A percentile compares a stretch with the other conserved stretches of the same genome.
These are phyloP conservation scores for Scenedesmus sp. DNA, from an alignment of 163 green algal genomes.

Conservation along the genomic window DNA sequence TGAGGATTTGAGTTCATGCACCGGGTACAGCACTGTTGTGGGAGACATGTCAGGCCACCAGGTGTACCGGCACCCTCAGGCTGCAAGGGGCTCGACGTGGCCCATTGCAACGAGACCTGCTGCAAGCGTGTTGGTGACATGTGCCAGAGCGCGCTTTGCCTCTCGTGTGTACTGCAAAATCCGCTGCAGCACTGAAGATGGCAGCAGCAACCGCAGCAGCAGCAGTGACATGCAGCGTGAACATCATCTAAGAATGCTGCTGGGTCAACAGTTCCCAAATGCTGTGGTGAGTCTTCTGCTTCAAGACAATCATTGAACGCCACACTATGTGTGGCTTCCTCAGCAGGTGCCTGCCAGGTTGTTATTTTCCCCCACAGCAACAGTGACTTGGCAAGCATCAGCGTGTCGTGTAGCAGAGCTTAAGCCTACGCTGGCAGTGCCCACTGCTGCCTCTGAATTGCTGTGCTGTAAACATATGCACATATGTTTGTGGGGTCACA, in stretches of 20 bases:
- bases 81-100: background rate
- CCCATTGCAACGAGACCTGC: background rate
- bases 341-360: too few species aligned
- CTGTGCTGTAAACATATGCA: too few species aligned
- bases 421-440: background rate
- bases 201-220: background rate
- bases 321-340: too few species aligned
- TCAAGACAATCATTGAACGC: too few species aligned
- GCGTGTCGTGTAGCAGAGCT: too few species aligned
- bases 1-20: too few species aligned
- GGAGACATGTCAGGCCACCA: background rate
- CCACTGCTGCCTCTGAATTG: too few species aligned
- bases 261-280: constrained; percentile 9
- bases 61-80: background rate
- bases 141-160: background rate
- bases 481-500: background rate
- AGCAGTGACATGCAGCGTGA: background rate
- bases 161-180: background rate
- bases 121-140: background rate
- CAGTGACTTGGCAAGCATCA: too few species aligned
- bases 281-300: background rate
- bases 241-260: constrained; percentile 7
- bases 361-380: too few species aligned
- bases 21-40: background rate
- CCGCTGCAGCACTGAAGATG: background rate